Evolutionary conservation across 2,329 filamentous ascomycete species (phyloP).

Genomic region (Phaeoacremonium minimum): DNA sequence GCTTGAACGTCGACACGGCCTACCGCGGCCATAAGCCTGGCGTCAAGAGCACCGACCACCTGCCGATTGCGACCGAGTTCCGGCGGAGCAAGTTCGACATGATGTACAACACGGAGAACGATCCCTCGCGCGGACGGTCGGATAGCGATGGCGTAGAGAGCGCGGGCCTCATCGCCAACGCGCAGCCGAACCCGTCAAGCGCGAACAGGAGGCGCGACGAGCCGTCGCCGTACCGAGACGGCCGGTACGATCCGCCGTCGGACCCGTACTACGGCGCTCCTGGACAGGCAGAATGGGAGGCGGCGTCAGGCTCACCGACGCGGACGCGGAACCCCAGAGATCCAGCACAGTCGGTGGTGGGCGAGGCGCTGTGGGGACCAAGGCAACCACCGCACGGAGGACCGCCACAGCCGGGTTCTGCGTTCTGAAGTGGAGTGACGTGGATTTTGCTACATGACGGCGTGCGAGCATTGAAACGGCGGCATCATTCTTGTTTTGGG

Average conservation of each 20-base stretch:
- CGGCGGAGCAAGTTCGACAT: constrained; percentile 21
- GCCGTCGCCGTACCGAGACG: constrained; percentile 3
- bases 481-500: too few relatives aligned
- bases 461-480: too few relatives aligned
- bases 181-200: constrained; percentile 23
- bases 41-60: constrained; percentile 29
- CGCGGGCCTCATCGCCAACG: constrained; percentile 25
- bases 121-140: constrained; percentile 6
- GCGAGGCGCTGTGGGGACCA: constrained; percentile 25
- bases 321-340: constrained; percentile 14
- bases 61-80: constrained; percentile 33
- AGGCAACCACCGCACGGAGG: too few relatives aligned
- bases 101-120: constrained; percentile 7
- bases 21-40: constrained; percentile 18
- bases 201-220: constrained; percentile 4
- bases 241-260: constrained; percentile 1
- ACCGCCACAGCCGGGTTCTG: too few relatives aligned
- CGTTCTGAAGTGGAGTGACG: too few relatives aligned
- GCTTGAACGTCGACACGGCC: constrained; percentile 10
- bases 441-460: too few relatives aligned
- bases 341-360: constrained; percentile 23
- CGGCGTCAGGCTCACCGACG: too few relatives aligned
- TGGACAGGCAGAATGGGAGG: neutral
- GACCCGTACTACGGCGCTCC: constrained; percentile 7
- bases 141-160: constrained; percentile 20